These are phyloP conservation scores for Sporothrix protearum DNA, from an alignment of 2,329 filamentous ascomycete species.

Conservation along the genomic window DNA sequence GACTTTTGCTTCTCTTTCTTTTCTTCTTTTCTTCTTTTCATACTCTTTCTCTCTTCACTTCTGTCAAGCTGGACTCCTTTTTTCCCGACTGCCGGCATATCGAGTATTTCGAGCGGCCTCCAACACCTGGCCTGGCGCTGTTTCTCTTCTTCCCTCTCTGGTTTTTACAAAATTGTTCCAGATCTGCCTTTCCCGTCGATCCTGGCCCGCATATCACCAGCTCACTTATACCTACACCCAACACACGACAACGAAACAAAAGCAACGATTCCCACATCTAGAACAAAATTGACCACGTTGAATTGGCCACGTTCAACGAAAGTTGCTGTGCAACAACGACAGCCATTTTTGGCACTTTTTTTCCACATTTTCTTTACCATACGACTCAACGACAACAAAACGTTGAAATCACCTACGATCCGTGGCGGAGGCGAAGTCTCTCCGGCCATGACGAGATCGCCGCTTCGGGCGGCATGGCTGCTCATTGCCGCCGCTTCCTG, in stretches of 20 bases:
- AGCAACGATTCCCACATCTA: no score
- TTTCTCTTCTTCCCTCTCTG: neutral
- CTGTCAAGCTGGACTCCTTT: neutral
- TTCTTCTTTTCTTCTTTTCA: neutral
- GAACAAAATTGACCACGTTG: no score
- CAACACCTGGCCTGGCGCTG: constrained; percentile 3
- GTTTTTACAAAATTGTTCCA: constrained; percentile 16
- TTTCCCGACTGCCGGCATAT: constrained; percentile 9
- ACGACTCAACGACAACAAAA: neutral
- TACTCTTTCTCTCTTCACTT: neutral
- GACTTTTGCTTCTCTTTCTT: neutral
- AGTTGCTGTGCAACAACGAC: constrained; percentile 7
- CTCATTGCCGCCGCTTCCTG: constrained; percentile 37
- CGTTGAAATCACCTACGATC: neutral
- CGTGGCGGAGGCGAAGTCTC: neutral
- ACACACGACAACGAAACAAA: neutral
- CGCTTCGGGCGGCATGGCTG: constrained; percentile 36
- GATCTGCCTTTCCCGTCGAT: constrained; percentile 15
- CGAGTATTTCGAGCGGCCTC: constrained; percentile 10
- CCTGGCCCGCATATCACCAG: constrained; percentile 12
- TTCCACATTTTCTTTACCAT: neutral
- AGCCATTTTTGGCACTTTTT: no score
- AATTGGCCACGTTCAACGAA: neutral
- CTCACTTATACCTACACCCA: neutral
- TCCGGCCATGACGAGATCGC: constrained; percentile 17